Evolutionary conservation across 2,329 filamentous ascomycete species (phyloP).

Genomic region (Talaromyces funiculosus): DNA sequence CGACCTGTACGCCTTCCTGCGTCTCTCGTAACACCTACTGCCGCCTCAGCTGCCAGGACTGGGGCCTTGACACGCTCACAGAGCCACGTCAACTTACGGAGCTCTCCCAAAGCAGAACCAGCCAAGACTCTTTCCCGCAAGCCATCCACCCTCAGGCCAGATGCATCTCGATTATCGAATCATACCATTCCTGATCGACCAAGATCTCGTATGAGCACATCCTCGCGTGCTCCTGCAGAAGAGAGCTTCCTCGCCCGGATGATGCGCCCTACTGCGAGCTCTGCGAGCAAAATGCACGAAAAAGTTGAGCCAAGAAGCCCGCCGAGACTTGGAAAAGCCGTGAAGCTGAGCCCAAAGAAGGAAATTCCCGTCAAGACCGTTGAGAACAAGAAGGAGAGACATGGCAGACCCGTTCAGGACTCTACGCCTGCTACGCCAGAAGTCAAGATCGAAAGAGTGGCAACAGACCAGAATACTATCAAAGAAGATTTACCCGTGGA

Average conservation of each 20-base stretch:
- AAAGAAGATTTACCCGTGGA: neutral
- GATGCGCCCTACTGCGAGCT: constrained; percentile 49
- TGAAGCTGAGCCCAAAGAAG: constrained; percentile 11
- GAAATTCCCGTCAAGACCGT: neutral
- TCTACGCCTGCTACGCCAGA: neutral
- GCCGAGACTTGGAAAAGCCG: constrained; percentile 24
- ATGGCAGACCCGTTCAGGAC: neutral
- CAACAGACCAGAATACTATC: neutral
- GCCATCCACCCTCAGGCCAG: constrained; percentile 30
- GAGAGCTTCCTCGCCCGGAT: constrained; percentile 47
- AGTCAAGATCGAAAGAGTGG: neutral
- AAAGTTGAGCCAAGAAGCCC: constrained; percentile 40
- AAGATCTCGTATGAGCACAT: constrained; percentile 35
- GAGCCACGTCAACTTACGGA: constrained; percentile 20
- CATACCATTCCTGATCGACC: constrained; percentile 32
- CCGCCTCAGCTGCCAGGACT: constrained; percentile 34
- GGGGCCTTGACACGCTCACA: constrained; percentile 21
- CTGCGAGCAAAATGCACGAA: constrained; percentile 45
- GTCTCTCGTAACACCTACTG: constrained; percentile 37
- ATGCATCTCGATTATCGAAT: constrained; percentile 24
- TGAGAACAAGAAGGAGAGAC: neutral
- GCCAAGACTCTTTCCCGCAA: constrained; percentile 30
- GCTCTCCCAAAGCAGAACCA: constrained; percentile 13
- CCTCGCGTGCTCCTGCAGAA: constrained; percentile 35
- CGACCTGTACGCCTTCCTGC: constrained; percentile 36